Percentiles rank a stretch among this genome's conserved stretches.
These are phyloP conservation scores for Cryptococcus sp. DNA, from an alignment of 1,284 basidiomycete species.

Conservation along the genomic window DNA sequence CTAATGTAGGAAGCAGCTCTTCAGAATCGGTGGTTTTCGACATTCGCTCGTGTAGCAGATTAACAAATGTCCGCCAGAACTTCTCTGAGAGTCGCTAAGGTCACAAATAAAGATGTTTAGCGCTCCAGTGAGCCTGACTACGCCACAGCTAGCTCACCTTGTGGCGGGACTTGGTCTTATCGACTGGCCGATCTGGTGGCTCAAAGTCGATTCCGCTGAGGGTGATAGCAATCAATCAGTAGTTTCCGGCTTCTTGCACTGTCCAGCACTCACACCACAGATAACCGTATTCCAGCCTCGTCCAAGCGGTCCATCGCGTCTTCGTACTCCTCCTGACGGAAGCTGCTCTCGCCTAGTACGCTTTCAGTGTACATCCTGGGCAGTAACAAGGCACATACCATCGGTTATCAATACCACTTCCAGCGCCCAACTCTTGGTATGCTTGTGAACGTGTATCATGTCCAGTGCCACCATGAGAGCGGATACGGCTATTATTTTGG, in stretches of 20 bases:
- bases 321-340: conserved; percentile 62
- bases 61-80: conserved; percentile 63
- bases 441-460: conserved; percentile 60
- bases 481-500: conserved; percentile 67
- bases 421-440: conserved; percentile 73
- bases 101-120: conserved; percentile 9
- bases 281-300: conserved; percentile 68
- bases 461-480: conserved; percentile 83
- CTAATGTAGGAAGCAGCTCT: conserved; percentile 60
- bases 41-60: conserved; percentile 57
- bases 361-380: conserved; percentile 57
- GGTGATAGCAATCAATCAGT: conserved; percentile 3
- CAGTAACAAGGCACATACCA: conserved; percentile 67
- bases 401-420: conserved; percentile 80
- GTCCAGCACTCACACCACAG: conserved; percentile 50
- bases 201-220: conserved; percentile 44
- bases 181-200: conserved; percentile 28
- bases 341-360: conserved; percentile 40
- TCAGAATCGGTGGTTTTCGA: conserved; percentile 38
- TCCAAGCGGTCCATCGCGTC: conserved; percentile 67
- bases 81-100: conserved; percentile 71
- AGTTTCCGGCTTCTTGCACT: not conserved
- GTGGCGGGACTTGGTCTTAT: conserved; percentile 40
- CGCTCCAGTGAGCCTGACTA: not conserved
- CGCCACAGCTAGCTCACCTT: conserved; percentile 26